Evolutionary conservation across 352 stramenopile genomes (phyloP), one percentile per base, ranked within the genome.

Genomic region (Globisporangium irregulare): DNA sequence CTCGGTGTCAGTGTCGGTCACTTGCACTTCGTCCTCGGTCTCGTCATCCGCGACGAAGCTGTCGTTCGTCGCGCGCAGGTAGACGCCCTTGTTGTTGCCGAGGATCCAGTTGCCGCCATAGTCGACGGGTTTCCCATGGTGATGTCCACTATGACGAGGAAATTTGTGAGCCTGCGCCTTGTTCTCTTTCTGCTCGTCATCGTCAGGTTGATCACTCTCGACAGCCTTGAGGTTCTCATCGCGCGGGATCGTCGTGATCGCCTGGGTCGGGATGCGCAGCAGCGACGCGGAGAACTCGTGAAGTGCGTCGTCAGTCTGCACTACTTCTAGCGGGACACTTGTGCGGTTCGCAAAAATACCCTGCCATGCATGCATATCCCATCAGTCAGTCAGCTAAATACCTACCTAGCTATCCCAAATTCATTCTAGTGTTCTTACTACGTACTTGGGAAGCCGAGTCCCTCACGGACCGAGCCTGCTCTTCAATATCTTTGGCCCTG

Each of bases 91-190:
- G 38, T 92, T 73, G 20, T 80, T 80, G n/a, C 87, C 87, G 36
- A 95, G 65, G 54, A 95, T 92, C 87, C 87, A 95, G 55, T 86
- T 89, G 24, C 82, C 82, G 0, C 86, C 87, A 64, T 82, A 93
- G n/a, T 79, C 71, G 27, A 67, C 36, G 41, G 63, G 48, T 9
- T 59, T 41, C 4, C 51, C 25, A 15, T 20, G 48, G 3, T 25
- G 29, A 12, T 18, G 18, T 29, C 22, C 18, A 20, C n/a, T 36
- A 1, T 27, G 29, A 20, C 24, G 56, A 12, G 38, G 63, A 7
- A 15, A 24, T 20, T 29, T 8, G 5, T 53, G 36, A n/a, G 27
- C 41, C 5, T 18, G 36, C 25, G 5, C 3, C 7, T 27, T 20
- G 36, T n/a, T n/a, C 24, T 38, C 59, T 65, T 63, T 66, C 18